Percentiles rank a stretch among this genome's conserved stretches.
These are phyloP conservation scores for Otatea glauca DNA, from an alignment of 176 grass and related monocot species.

Conservation along the genomic window DNA sequence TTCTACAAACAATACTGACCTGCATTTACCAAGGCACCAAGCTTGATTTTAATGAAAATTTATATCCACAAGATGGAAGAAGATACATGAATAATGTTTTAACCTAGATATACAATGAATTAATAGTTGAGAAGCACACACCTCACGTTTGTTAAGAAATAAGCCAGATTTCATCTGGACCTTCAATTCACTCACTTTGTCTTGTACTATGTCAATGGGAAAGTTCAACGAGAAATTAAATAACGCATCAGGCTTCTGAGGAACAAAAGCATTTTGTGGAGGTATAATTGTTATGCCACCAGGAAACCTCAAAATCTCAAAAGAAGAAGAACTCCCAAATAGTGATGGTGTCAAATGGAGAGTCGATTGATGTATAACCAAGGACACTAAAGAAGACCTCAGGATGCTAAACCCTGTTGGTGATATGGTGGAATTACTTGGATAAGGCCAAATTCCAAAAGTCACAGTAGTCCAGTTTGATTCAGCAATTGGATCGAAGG, in stretches of 20 bases:
- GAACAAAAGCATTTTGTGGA: conserved; percentile 71
- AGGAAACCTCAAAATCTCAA: conserved; percentile 75
- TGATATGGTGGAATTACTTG: conserved; percentile 65
- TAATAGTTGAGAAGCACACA: conserved; percentile 37
- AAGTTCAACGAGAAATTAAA: conserved; percentile 84
- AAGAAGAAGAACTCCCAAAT: conserved; percentile 71
- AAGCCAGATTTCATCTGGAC: conserved; percentile 72
- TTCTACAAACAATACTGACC: neutral
- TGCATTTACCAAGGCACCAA: conserved; percentile 5
- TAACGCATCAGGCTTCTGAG: conserved; percentile 62
- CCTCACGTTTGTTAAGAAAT: conserved; percentile 66
- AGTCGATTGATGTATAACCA: conserved; percentile 61
- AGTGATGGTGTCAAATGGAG: conserved; percentile 73
- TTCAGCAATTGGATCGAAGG: conserved; percentile 50
- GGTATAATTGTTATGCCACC: conserved; percentile 79
- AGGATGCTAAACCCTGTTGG: conserved; percentile 67
- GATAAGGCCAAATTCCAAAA: conserved; percentile 78
- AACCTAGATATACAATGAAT: conserved; percentile 19
- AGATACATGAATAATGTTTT: conserved; percentile 15
- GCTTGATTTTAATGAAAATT: conserved; percentile 8
- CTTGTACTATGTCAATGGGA: conserved; percentile 57
- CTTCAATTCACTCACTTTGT: conserved; percentile 68
- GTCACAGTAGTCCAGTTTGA: conserved; percentile 71
- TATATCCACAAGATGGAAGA: neutral
- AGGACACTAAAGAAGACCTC: conserved; percentile 63